Percentiles rank a stretch among this genome's conserved stretches.
Evolutionary conservation across 768 basidiomycete genomes (phyloP).

Genomic region (Amanita inopinata): DNA sequence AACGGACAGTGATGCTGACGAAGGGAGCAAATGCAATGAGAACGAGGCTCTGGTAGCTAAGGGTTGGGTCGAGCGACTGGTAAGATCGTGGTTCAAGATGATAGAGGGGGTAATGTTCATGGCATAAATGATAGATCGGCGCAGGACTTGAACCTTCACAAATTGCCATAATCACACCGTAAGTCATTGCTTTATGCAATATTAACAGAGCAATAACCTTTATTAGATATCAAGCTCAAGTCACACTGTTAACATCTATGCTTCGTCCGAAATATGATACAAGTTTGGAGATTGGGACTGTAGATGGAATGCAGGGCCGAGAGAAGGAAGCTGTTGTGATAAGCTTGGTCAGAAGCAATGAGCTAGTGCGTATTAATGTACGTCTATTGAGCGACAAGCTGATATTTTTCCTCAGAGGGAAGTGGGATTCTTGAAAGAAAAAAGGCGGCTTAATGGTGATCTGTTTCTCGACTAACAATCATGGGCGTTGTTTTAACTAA

Average conservation of each 20-base stretch:
- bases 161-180: conserved; percentile 72
- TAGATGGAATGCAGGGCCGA: conserved; percentile 96
- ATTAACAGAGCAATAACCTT: background rate
- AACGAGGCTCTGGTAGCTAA: conserved; percentile 87
- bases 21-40: conserved; percentile 88
- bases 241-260: conserved; percentile 69
- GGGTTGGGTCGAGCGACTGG: conserved; percentile 74
- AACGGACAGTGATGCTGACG: conserved; percentile 67
- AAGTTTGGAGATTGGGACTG: conserved; percentile 81
- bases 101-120: background rate
- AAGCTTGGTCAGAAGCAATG: conserved; percentile 87
- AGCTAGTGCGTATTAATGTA: conserved; percentile 39
- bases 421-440: conserved; percentile 92
- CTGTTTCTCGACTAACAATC: no score
- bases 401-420: conserved; percentile 44
- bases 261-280: conserved; percentile 62
- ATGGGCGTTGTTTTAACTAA: no score
- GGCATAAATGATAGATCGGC: conserved; percentile 4
- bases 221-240: conserved; percentile 86
- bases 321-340: conserved; percentile 94
- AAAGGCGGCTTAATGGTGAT: conserved; percentile 80
- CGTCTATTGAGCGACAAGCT: conserved; percentile 1
- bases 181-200: background rate
- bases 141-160: conserved; percentile 33
- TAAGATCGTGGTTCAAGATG: conserved; percentile 18